Evolutionary conservation across 441 rosid genomes (phyloP).

Genomic region (Erodium moschatum): DNA sequence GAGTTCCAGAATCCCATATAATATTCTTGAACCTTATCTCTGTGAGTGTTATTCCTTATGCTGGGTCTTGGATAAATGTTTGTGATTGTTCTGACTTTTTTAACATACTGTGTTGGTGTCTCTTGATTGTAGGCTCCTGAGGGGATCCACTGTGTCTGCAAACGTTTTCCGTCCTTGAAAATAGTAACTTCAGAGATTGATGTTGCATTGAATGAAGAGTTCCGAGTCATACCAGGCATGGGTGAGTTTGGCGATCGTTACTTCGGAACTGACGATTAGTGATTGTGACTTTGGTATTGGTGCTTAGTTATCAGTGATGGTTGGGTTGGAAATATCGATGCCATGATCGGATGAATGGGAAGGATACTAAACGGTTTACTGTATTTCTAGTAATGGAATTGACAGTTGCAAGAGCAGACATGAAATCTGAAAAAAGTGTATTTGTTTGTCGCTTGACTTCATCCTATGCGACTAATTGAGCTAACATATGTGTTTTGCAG

Average conservation of each 20-base stretch:
- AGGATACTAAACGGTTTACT: too few species aligned
- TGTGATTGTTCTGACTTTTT: not conserved
- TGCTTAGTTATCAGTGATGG: not conserved
- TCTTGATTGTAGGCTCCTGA: not conserved
- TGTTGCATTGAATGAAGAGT: not conserved
- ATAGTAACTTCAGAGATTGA: conserved; percentile 5
- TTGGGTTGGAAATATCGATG: too few species aligned
- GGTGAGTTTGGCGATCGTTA: conserved; percentile 2
- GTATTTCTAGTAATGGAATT: too few species aligned
- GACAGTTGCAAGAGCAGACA: too few species aligned
- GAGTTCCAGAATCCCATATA: conserved; percentile 88
- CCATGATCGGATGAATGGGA: too few species aligned
- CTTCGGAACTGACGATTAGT: conserved; percentile 1
- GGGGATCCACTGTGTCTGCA: not conserved
- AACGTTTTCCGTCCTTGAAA: not conserved
- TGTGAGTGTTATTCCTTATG: not conserved
- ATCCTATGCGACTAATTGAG: not conserved
- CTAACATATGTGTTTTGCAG: not conserved
- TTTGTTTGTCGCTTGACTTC: not conserved
- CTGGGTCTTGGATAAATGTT: not conserved
- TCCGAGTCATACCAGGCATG: not conserved
- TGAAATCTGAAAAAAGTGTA: not conserved
- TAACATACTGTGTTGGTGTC: not conserved
- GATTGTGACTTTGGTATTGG: not conserved
- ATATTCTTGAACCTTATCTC: conserved; percentile 88